Evolutionary conservation across 768 basidiomycete genomes (phyloP), one percentile per base, ranked within the genome.

Genomic region (Serendipita vermifera): DNA sequence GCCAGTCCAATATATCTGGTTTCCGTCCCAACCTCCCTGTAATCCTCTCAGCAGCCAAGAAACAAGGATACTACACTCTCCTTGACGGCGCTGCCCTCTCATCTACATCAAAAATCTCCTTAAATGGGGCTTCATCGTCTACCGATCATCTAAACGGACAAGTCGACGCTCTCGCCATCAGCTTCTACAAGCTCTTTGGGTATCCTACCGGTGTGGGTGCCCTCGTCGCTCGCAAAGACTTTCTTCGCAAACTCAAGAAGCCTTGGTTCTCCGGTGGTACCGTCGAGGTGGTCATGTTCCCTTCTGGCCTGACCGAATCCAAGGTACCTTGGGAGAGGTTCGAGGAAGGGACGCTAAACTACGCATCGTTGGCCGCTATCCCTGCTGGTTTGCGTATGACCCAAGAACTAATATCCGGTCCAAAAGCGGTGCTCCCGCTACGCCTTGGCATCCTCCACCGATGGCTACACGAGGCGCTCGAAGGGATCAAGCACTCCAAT

Each of bases 121-220:
- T 91, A 13, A 77, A 82, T 54, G 75, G 73, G 29, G 78, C 11
- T 15, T 36, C 35, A 9, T 9, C 9, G 9, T 9, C 9, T 9
- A n/a, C 9, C 35, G n/a, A 36, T 9, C 46, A 26, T n/a, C 76
- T 81, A 55, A 75, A 73, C 29, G 78, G 81, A 3, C 15, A 51
- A 26, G 82, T 87, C 9, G 88, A 91, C 66, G 87, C 87, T 1
- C 80, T 88, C 76, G 86, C 81, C 0, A 64, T 91, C 55, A 86
- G 83, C 38, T 88, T 90, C 63, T 91, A 91, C 70, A 91, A 91
- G 62, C 88, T 90, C 84, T 87, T 89, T 60, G 87, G 87, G 31
- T 90, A 81, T 62, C 87, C 87, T 11, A 89, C 87, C 0, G 87
- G 87, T 4, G 78, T 89, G 39, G 87, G 88, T 32, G 86, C 86